Conservation (phyloP, 768 basidiomycete genomes). For the Mycena amicta region DNA sequence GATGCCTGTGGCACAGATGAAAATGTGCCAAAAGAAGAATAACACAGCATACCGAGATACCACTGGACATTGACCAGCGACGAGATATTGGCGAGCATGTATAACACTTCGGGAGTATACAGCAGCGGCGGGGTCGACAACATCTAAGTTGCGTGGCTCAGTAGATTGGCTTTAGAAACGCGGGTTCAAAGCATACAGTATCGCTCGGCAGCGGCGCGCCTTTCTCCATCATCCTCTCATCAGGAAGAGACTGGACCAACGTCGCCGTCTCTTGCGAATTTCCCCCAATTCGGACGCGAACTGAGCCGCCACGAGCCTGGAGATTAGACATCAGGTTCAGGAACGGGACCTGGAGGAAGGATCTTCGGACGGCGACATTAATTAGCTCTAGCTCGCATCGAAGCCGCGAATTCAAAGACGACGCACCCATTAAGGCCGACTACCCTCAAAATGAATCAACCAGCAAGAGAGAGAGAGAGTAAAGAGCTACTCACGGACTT, state of each 20-base stretch:
- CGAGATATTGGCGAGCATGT: constrained; percentile 43
- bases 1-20: constrained; percentile 33
- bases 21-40: constrained; percentile 1
- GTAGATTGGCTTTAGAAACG: too few relatives aligned
- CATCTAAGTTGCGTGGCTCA: too few relatives aligned
- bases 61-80: constrained; percentile 47
- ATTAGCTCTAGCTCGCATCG: constrained; percentile 38
- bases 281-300: constrained; percentile 64
- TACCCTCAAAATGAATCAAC: too few relatives aligned
- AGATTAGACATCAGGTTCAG: constrained; percentile 69
- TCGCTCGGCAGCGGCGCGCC: constrained; percentile 26
- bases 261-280: constrained; percentile 63
- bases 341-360: constrained; percentile 56
- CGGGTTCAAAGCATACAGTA: constrained; percentile 1
- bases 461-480: neutral
- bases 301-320: constrained; percentile 53
- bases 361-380: neutral
- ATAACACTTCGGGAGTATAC: constrained; percentile 47
- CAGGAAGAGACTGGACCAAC: constrained; percentile 40
- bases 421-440: constrained; percentile 55
- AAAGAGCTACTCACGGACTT: constrained; percentile 34
- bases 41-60: constrained; percentile 39
- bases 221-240: constrained; percentile 53
- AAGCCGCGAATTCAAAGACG: too few relatives aligned
- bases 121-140: constrained; percentile 45